These are phyloP conservation scores for Neonothopanus nambi DNA, from an alignment of 1,284 basidiomycete species.

Conservation along the genomic window DNA sequence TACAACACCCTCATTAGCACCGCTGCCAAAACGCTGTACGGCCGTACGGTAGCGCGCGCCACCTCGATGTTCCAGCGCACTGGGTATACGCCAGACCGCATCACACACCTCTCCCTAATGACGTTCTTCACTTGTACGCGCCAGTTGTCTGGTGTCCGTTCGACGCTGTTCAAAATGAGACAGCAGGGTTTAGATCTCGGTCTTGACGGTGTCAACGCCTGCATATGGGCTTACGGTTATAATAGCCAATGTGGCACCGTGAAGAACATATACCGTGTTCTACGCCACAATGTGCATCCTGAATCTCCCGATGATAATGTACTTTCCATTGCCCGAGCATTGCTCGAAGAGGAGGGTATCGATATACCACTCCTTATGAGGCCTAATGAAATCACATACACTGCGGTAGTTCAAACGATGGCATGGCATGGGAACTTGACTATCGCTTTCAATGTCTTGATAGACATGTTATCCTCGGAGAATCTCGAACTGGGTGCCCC, in stretches of 20 bases:
- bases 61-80: slow-evolving; percentile 51
- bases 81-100: slow-evolving; percentile 52
- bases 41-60: slow-evolving; percentile 50
- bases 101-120: slow-evolving; percentile 62
- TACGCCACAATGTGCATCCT: slow-evolving; percentile 51
- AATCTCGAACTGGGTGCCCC: slow-evolving; percentile 36
- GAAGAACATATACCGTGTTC: slow-evolving; percentile 58
- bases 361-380: slow-evolving; percentile 41
- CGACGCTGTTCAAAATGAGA: slow-evolving; percentile 51
- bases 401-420: slow-evolving; percentile 64
- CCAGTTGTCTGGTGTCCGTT: slow-evolving; percentile 53
- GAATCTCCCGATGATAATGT: slow-evolving; percentile 34
- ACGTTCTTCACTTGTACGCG: slow-evolving; percentile 51
- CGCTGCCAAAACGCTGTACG: slow-evolving; percentile 53
- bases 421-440: slow-evolving; percentile 71
- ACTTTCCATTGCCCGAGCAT: slow-evolving; percentile 31
- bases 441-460: slow-evolving; percentile 58
- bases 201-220: slow-evolving; percentile 64
- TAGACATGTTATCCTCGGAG: slow-evolving; percentile 66
- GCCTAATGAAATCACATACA: slow-evolving; percentile 70
- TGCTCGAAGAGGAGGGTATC: slow-evolving; percentile 44
- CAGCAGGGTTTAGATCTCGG: slow-evolving; percentile 53
- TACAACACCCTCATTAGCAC: slow-evolving; percentile 66
- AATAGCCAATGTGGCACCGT: slow-evolving; percentile 56
- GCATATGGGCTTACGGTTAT: slow-evolving; percentile 64